These are phyloP conservation scores for Metschnikowia sp. DNA, from an alignment of 805 yeast genomes.

Conservation along the genomic window DNA sequence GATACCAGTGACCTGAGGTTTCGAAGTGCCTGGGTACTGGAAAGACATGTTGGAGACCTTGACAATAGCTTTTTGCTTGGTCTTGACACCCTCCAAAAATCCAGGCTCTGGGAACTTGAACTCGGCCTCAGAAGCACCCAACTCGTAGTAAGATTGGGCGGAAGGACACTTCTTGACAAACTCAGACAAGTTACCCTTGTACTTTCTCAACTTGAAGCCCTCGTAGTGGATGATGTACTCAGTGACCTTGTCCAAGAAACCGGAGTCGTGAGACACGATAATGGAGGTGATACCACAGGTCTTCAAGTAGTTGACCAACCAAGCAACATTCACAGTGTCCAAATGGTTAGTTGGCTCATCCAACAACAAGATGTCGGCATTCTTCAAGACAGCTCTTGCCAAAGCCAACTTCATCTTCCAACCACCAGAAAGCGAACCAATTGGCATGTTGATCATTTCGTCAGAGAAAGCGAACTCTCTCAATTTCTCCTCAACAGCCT, in stretches of 20 bases:
- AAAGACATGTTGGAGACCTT: slow-evolving; percentile 95
- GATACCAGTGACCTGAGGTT: slow-evolving; percentile 89
- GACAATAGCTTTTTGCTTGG: slow-evolving; percentile 99
- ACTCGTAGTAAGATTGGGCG: slow-evolving; percentile 97
- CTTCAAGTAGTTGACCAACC: slow-evolving; percentile 98
- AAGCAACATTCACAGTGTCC: slow-evolving; percentile 99
- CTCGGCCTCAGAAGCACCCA: slow-evolving; percentile 96
- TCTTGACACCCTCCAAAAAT: slow-evolving; percentile 99
- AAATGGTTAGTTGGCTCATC: slow-evolving; percentile 99
- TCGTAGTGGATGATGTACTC: slow-evolving; percentile 99
- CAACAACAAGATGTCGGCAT: slow-evolving; percentile 94
- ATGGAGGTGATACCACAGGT: slow-evolving; percentile 98
- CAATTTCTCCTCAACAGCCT: slow-evolving; percentile 70
- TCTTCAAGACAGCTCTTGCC: slow-evolving; percentile 98
- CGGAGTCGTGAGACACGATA: slow-evolving; percentile 98
- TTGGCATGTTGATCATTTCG: slow-evolving; percentile 91
- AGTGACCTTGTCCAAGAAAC: slow-evolving; percentile 96
- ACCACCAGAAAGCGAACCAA: slow-evolving; percentile 98
- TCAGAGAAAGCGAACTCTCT: slow-evolving; percentile 90
- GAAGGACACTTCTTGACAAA: slow-evolving; percentile 98
- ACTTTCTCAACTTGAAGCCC: slow-evolving; percentile 99
- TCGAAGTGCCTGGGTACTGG: slow-evolving; percentile 99
- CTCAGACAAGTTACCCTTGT: slow-evolving; percentile 99
- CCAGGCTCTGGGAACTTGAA: slow-evolving; percentile 99
- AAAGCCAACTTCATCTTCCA: slow-evolving; percentile 99